Conservation (phyloP, 1,284 basidiomycete species). For the Calocybe gambosa region DNA sequence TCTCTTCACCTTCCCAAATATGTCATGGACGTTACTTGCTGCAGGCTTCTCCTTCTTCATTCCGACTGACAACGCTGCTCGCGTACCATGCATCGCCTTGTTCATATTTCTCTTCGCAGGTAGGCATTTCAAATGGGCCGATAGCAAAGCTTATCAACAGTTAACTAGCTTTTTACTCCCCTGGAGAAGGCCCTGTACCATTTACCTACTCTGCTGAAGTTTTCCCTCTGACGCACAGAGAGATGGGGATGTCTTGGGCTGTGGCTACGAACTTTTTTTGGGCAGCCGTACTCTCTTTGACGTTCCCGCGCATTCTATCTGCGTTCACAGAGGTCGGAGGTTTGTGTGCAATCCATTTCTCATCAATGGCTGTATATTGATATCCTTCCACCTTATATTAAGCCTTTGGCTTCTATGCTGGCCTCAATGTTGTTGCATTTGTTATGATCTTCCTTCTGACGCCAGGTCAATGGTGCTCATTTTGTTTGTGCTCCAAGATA, state of each 20-base stretch:
- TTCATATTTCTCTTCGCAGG: constrained; percentile 54
- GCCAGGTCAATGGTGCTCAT: constrained; percentile 31
- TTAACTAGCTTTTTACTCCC: constrained; percentile 45
- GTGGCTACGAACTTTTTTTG: constrained; percentile 47
- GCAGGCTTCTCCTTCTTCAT: constrained; percentile 57
- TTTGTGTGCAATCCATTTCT: constrained; percentile 12
- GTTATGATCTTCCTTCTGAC: constrained; percentile 52
- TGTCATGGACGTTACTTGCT: constrained; percentile 52
- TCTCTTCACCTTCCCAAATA: constrained; percentile 54
- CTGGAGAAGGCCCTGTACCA: constrained; percentile 69
- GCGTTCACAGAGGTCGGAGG: constrained; percentile 37
- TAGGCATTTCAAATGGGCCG: constrained; percentile 27
- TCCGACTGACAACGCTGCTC: constrained; percentile 29
- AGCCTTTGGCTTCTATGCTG: constrained; percentile 54
- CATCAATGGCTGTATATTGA: constrained; percentile 20
- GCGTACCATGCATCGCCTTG: constrained; percentile 44
- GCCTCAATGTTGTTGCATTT: constrained; percentile 45
- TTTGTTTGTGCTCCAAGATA: constrained; percentile 23
- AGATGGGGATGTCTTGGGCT: constrained; percentile 52
- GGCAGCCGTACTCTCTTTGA: constrained; percentile 49
- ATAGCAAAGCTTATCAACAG: constrained; percentile 20
- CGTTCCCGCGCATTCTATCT: constrained; percentile 51
- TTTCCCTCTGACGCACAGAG: constrained; percentile 58
- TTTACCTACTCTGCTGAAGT: constrained; percentile 61
- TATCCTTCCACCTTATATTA: constrained; percentile 32